Evolutionary conservation across 1,284 basidiomycete species (phyloP).

Genomic region (Leccinum glutinopallens): DNA sequence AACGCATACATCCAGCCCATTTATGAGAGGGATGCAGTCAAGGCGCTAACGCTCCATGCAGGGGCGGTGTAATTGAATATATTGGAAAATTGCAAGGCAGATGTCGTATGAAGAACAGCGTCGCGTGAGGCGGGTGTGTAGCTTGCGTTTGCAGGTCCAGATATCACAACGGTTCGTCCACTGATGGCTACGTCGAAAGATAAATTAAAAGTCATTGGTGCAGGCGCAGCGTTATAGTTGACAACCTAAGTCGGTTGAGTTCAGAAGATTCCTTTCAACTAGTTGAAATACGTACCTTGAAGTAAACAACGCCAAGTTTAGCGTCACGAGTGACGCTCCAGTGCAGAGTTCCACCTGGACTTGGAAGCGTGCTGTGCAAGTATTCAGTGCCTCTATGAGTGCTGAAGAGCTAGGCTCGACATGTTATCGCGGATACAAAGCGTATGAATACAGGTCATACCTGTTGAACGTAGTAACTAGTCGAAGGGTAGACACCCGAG

Average conservation of each 20-base stretch:
- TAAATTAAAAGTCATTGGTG: slow-evolving; percentile 51
- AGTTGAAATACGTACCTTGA: slow-evolving; percentile 48
- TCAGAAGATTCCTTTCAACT: neutral
- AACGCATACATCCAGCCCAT: neutral
- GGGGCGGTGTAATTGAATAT: slow-evolving; percentile 61
- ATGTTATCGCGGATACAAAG: slow-evolving; percentile 10
- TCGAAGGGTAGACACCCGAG: slow-evolving; percentile 54
- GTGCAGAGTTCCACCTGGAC: slow-evolving; percentile 47
- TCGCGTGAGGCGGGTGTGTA: slow-evolving; percentile 57
- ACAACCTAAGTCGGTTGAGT: slow-evolving; percentile 44
- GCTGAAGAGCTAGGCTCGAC: slow-evolving; percentile 54
- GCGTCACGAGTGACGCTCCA: slow-evolving; percentile 61
- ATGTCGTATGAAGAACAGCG: slow-evolving; percentile 47
- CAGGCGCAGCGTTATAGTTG: slow-evolving; percentile 47
- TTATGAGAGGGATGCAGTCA: slow-evolving; percentile 31
- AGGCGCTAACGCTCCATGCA: slow-evolving; percentile 58
- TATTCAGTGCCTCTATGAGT: slow-evolving; percentile 62
- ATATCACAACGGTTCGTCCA: slow-evolving; percentile 50
- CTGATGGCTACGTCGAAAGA: slow-evolving; percentile 51
- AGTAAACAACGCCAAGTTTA: slow-evolving; percentile 46
- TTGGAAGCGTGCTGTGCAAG: slow-evolving; percentile 63
- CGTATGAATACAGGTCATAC: slow-evolving; percentile 32
- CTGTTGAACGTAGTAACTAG: slow-evolving; percentile 69
- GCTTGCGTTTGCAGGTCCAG: slow-evolving; percentile 49
- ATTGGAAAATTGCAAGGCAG: slow-evolving; percentile 46